Conservation (phyloP, 108 stramenopile genomes). For the Craspedostauros australis region DNA sequence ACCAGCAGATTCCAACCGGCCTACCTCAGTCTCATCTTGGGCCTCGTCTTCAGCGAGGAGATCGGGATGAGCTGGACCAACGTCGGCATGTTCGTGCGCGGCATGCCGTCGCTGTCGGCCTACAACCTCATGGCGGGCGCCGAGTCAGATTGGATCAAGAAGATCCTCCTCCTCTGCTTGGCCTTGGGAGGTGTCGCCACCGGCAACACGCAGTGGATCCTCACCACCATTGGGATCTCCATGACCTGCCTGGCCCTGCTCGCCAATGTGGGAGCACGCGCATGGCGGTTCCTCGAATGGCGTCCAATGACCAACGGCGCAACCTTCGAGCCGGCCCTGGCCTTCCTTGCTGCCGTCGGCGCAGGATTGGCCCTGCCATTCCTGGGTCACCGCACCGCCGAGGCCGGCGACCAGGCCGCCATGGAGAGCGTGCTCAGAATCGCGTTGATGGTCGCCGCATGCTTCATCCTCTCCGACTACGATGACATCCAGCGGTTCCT, state of each 20-base stretch:
- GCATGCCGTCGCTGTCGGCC: conserved; percentile 54
- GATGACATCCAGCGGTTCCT: conserved; percentile 51
- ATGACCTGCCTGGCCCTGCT: conserved; percentile 38
- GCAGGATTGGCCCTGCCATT: conserved; percentile 55
- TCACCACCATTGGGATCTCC: conserved; percentile 42
- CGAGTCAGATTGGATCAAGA: conserved; percentile 54
- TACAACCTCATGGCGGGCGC: conserved; percentile 24
- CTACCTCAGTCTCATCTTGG: conserved; percentile 36
- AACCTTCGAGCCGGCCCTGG: conserved; percentile 25
- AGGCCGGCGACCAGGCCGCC: conserved; percentile 60
- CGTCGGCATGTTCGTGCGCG: conserved; percentile 43
- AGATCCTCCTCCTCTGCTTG: conserved; percentile 32
- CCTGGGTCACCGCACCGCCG: conserved; percentile 45
- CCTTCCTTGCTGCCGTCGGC: conserved; percentile 36
- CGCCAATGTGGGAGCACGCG: conserved; percentile 64
- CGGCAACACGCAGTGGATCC: conserved; percentile 17
- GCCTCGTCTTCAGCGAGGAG: conserved; percentile 57
- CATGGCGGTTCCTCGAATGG: conserved; percentile 62
- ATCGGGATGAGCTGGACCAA: conserved; percentile 52
- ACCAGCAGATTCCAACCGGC: conserved; percentile 29
- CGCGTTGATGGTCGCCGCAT: conserved; percentile 38
- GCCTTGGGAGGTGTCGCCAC: conserved; percentile 32
- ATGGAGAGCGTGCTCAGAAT: conserved; percentile 42
- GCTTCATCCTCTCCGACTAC: conserved; percentile 52
- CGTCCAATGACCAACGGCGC: conserved; percentile 34